Base-by-base conservation (phyloP, 257 asterid species). In the Ehretia macrophylla region DNA sequence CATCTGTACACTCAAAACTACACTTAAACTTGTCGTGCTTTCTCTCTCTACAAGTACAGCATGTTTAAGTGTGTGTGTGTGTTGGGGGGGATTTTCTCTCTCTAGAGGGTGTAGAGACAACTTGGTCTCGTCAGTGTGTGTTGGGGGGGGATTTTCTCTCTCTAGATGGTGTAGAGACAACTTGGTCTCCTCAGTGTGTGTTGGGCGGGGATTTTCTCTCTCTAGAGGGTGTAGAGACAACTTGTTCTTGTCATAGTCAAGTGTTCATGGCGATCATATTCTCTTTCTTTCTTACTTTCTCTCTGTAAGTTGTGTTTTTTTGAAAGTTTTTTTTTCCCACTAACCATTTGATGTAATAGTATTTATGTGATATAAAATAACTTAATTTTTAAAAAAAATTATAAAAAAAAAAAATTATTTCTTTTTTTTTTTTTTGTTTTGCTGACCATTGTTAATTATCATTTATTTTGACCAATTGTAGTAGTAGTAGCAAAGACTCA, bases 1-100 rank as follows among this genome's bases (percentile, higher is more conserved):
- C 94, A 89, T 87, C 91, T 72, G 87, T 64, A 58, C 86, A 20
- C 53, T 17, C 53, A 56, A 42, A 65, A 32, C 45, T 27, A 22
- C 72, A 40, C 67, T 55, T 32, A 39, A 42, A 10, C 38, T 63
- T 60, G 46, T 17, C 51, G 23, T 49, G 16, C 58, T 17, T 49
- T 50, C 71, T 56, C 70, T 48, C 70, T 55, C 45, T 59, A 68
- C 47, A 42, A 4, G 47, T 42, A 42, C 16, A 42, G 8, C 47
- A 14, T 42, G 16, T 42, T 4, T 2, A 42, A 2, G 8, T 42
- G 12, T 10, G 16, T 55, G 63, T 64, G 62, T 75, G 72, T 71
- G 68, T 73, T 76, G n/a, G 21, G 20, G 27, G 10, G 20, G 18
- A 42, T 23, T 61, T 53, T 67, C 68, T 64, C 77, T 75, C 72